phyloP scores from a whole-genome alignment of 164 flowering plant genomes.

The Santalum album region DNA sequence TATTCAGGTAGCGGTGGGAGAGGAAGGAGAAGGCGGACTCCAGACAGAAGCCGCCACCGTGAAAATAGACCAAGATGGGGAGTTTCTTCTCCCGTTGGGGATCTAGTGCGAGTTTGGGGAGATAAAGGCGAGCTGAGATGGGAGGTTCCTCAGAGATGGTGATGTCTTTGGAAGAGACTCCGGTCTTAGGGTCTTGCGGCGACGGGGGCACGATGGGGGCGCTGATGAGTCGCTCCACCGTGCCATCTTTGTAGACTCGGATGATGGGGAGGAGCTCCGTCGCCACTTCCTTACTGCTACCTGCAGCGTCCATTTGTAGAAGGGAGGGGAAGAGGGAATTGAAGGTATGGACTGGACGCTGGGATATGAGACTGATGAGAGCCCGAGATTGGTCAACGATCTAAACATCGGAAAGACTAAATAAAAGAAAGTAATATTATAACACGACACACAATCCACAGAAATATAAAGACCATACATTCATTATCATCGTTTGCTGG shows the following conservation, averaged over 20 bases:
- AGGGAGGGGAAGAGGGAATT: neutral
- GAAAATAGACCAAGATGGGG: conserved; percentile 48
- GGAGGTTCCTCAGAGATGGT: conserved; percentile 10
- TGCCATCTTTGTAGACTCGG: conserved; percentile 36
- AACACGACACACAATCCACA: no score
- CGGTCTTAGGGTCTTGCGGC: conserved; percentile 20
- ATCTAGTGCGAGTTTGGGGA: conserved; percentile 19
- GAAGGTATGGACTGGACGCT: no score
- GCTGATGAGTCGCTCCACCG: conserved; percentile 22
- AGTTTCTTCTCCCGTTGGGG: conserved; percentile 14
- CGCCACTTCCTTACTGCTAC: neutral
- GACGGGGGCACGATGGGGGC: conserved; percentile 18
- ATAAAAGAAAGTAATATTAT: no score
- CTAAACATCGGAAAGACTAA: no score
- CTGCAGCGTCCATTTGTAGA: neutral
- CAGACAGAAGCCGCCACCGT: conserved; percentile 46
- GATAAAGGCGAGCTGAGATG: conserved; percentile 33
- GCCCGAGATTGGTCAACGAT: no score
- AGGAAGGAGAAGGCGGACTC: conserved; percentile 32
- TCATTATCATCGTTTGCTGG: no score
- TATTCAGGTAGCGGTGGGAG: conserved; percentile 21
- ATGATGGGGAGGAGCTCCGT: conserved; percentile 25
- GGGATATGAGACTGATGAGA: no score
- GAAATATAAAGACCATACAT: no score
- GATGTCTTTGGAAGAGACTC: conserved; percentile 44